Evolutionary conservation across 192 early-diverging fungal genomes (phyloP).

Genomic region (Pilaira anomala): DNA sequence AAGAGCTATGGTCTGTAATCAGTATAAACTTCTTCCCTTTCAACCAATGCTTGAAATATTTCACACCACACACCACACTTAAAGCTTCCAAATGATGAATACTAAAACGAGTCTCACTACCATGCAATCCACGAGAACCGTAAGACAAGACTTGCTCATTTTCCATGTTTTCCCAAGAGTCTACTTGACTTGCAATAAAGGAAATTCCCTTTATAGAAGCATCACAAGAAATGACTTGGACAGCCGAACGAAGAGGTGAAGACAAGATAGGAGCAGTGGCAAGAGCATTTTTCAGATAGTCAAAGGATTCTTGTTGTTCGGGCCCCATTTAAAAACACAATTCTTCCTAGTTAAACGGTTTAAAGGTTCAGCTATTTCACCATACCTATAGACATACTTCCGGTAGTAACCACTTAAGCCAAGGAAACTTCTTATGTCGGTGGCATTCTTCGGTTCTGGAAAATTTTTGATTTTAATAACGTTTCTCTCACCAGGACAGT

Average conservation of each 20-base stretch:
- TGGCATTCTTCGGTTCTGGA: constrained; percentile 15
- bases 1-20: not conserved
- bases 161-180: not conserved
- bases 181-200: not conserved
- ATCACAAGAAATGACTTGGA: constrained; percentile 7
- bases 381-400: constrained; percentile 33
- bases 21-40: not conserved
- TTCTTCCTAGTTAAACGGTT: constrained; percentile 33
- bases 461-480: constrained; percentile 2
- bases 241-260: not conserved
- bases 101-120: not conserved
- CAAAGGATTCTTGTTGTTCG: constrained; percentile 2
- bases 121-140: not conserved
- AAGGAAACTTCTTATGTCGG: constrained; percentile 32
- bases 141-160: not conserved
- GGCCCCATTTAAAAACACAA: constrained; percentile 16
- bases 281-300: not conserved
- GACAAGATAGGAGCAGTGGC: constrained; percentile 6
- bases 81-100: constrained; percentile 8
- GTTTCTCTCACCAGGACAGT: not conserved
- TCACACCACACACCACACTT: not conserved
- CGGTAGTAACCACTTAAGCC: constrained; percentile 38
- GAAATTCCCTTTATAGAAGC: not conserved
- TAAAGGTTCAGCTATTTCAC: constrained; percentile 29
- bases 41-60: not conserved